phyloP scores from a whole-genome alignment of 768 basidiomycete species.

The Auriscalpium vulgare region DNA sequence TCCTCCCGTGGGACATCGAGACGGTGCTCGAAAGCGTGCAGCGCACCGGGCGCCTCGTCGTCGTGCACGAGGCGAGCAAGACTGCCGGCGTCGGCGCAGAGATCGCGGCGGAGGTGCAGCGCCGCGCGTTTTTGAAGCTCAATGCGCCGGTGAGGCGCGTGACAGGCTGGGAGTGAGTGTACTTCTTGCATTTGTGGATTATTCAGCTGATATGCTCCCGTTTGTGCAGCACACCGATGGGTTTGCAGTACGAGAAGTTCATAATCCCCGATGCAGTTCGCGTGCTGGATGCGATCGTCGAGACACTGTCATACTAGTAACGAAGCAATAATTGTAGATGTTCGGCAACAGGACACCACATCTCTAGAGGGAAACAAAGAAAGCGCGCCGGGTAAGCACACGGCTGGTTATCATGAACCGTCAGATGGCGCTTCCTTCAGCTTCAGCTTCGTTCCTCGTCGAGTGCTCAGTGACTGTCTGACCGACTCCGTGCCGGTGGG shows the following conservation, averaged over 20 bases:
- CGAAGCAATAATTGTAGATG: too few relatives aligned
- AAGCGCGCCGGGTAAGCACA: too few relatives aligned
- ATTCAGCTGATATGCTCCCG: neutral
- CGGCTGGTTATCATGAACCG: too few relatives aligned
- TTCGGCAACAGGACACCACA: too few relatives aligned
- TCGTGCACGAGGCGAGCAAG: slow-evolving; percentile 89
- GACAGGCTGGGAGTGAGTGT: slow-evolving; percentile 92
- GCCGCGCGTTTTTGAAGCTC: slow-evolving; percentile 79
- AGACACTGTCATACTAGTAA: slow-evolving; percentile 65
- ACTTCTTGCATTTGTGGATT: slow-evolving; percentile 1
- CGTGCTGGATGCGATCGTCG: slow-evolving; percentile 74
- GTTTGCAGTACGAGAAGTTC: slow-evolving; percentile 86
- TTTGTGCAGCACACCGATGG: slow-evolving; percentile 61
- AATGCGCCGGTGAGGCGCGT: slow-evolving; percentile 84
- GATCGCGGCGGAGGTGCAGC: slow-evolving; percentile 86
- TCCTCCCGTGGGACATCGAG: slow-evolving; percentile 84
- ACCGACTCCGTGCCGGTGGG: too few relatives aligned
- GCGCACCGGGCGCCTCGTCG: slow-evolving; percentile 75
- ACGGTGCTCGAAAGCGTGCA: slow-evolving; percentile 76
- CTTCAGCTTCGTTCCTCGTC: too few relatives aligned
- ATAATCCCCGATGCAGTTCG: slow-evolving; percentile 83
- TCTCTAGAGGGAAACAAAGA: too few relatives aligned
- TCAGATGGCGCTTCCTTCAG: too few relatives aligned
- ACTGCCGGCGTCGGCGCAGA: slow-evolving; percentile 87
- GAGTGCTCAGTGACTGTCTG: too few relatives aligned